A percentile compares a stretch with the other conserved stretches of the same genome.
These are phyloP conservation scores for Myriosclerotinia scirpicola DNA, from an alignment of 2,329 filamentous ascomycete species.

Conservation along the genomic window DNA sequence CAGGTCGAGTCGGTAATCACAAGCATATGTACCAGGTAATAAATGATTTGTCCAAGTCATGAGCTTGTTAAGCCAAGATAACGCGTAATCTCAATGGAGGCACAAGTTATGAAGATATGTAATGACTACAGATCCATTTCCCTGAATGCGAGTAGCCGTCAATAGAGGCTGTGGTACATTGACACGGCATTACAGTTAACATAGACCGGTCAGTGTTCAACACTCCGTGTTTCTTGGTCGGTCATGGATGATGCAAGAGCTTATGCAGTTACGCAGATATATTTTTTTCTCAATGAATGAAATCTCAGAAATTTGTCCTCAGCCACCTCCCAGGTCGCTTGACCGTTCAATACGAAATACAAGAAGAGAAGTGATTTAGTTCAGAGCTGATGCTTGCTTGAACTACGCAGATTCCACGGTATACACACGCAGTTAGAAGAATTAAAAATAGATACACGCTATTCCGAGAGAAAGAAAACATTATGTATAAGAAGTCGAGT, in stretches of 20 bases:
- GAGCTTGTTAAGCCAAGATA: not conserved
- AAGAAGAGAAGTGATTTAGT: not conserved
- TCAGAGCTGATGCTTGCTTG: not conserved
- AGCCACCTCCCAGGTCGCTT: not conserved
- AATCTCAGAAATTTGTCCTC: not conserved
- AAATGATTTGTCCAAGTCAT: not conserved
- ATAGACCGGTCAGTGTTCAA: not conserved
- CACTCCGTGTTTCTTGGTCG: not conserved
- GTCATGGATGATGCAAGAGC: not conserved
- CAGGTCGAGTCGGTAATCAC: not conserved
- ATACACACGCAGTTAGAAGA: no score
- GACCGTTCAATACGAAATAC: not conserved
- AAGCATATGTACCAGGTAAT: not conserved
- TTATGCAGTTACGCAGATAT: not conserved
- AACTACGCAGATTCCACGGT: not conserved
- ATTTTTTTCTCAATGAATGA: not conserved
- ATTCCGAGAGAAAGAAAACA: not conserved
- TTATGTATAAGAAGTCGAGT: slow-evolving; percentile 26
- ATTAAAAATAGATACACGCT: not conserved
- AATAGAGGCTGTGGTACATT: slow-evolving; percentile 19
- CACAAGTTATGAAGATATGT: slow-evolving; percentile 1
- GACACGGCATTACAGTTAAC: slow-evolving; percentile 8
- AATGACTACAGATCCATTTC: not conserved
- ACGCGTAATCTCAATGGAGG: slow-evolving; percentile 8
- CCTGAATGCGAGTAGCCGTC: slow-evolving; percentile 17